Conservation (phyloP, 2,329 filamentous ascomycete genomes). For the Immersiporthe knoxdaviesiana region DNA sequence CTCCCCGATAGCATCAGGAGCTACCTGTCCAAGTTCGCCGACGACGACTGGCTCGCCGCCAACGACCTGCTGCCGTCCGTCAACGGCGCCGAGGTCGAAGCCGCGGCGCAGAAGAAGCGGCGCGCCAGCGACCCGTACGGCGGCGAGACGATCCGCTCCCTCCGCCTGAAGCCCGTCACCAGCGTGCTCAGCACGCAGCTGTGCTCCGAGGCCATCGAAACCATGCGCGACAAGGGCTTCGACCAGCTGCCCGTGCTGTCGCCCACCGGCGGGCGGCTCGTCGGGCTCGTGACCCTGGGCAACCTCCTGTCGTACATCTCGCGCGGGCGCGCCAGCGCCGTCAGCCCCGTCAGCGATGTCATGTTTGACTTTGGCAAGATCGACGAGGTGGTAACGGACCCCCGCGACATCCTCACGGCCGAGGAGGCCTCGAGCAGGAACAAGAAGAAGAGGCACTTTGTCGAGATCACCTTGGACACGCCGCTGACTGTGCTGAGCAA, state of each 20-base stretch:
- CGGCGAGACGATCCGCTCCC: conserved; percentile 76
- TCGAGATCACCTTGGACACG: conserved; percentile 93
- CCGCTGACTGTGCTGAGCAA: conserved; percentile 80
- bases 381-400: conserved; percentile 88
- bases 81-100: conserved; percentile 52
- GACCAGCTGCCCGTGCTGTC: conserved; percentile 93
- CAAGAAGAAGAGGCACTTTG: conserved; percentile 74
- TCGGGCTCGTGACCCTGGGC: conserved; percentile 91
- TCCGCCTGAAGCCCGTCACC: conserved; percentile 91
- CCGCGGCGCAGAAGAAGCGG: conserved; percentile 43
- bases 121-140: conserved; percentile 68
- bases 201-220: conserved; percentile 90
- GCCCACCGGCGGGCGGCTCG: conserved; percentile 69
- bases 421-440: conserved; percentile 45
- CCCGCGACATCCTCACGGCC: conserved; percentile 61
- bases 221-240: conserved; percentile 97
- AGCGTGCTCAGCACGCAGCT: conserved; percentile 72
- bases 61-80: conserved; percentile 81
- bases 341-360: conserved; percentile 77
- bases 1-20: conserved; percentile 95
- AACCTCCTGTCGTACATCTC: conserved; percentile 93
- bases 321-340: conserved; percentile 74
- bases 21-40: conserved; percentile 97
- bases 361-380: conserved; percentile 97
- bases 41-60: conserved; percentile 97